A percentile compares a stretch with the other conserved stretches of the same genome.
Evolutionary conservation across 2,329 filamentous ascomycete genomes (phyloP).

Genomic region (Trichoderma oligosporum): DNA sequence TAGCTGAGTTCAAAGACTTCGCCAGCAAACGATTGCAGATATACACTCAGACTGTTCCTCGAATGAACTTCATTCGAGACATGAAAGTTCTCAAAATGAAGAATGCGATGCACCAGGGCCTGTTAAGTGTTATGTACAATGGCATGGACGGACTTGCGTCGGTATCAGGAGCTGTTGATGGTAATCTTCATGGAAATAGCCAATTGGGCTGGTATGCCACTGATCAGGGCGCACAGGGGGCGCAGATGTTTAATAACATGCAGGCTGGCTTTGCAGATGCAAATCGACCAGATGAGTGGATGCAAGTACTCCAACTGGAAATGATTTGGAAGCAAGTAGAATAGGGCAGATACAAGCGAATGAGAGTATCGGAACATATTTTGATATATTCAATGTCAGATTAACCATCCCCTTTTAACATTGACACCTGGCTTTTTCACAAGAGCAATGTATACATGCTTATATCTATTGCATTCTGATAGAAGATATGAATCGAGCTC

Average conservation of each 20-base stretch:
- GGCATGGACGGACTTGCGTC: constrained; percentile 31
- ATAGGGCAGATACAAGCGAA: constrained; percentile 14
- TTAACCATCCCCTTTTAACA: no score
- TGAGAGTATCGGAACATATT: neutral
- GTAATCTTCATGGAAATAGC: constrained; percentile 34
- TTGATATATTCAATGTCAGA: neutral
- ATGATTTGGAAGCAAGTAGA: constrained; percentile 34
- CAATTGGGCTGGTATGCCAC: constrained; percentile 36
- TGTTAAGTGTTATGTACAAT: constrained; percentile 33
- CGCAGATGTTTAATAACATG: constrained; percentile 35
- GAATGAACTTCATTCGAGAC: constrained; percentile 27
- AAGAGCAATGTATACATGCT: no score
- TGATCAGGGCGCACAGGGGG: constrained; percentile 32
- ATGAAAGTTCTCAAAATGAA: constrained; percentile 32
- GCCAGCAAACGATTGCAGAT: constrained; percentile 28
- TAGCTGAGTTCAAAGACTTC: constrained; percentile 30
- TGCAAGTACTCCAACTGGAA: constrained; percentile 28
- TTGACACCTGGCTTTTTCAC: neutral
- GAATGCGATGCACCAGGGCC: constrained; percentile 34
- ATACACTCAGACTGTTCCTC: constrained; percentile 30
- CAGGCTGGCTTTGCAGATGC: constrained; percentile 30
- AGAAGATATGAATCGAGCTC: no score
- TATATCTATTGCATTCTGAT: no score
- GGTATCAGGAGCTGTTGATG: constrained; percentile 30
- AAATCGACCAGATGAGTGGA: constrained; percentile 28